Base-by-base conservation (phyloP, 1,284 basidiomycete species). In the Wolfiporia cocos region DNA sequence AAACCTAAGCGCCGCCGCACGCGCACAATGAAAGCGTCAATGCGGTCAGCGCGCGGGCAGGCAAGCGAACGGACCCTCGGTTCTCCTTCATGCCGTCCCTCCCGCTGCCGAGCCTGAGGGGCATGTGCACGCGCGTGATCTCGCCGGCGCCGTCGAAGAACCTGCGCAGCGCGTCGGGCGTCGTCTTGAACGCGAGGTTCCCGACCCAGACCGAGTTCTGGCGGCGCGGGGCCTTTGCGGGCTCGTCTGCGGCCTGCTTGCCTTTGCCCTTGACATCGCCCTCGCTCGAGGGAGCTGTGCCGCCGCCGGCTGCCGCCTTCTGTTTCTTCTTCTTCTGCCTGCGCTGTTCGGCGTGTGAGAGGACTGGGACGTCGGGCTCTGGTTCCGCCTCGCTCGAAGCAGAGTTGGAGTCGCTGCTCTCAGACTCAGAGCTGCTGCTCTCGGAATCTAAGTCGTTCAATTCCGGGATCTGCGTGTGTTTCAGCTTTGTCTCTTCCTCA, bases 201-300 rank as follows among this genome's bases (percentile, higher is more conserved):
- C 96, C 95, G 29, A 98, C 82, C 91, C 95, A 99, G 28, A 99
- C 73, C 3, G 89, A 92, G 56, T 92, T 84, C 56, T 90, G 79
- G 31, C 81, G 75, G 61, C 78, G 69, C 37, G 57, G 66, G 20
- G 53, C 34, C 44, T 61, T 59, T 14, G 56, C 56, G 7, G 57
- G 57, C 5, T 49, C 45, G n/a, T 57, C 49, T 36, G 62, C 54
- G 12, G 55, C 54, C 48, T 52, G 55, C 46, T 56, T 49, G 23
- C 50, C 55, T 23, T 51, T 55, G 26, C 43, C 43, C 23, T 74
- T 76, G 48, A 73, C 75, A 58, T 76, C 74, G 41, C 51, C 39
- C 1, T n/a, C 50, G 3, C 48, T 51, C 7, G 41, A 37, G 14
- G 29, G 32, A 12, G 11, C 43, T 4, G 34, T 19, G n/a, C n/a